A percentile compares a stretch with the other conserved stretches of the same genome.
Evolutionary conservation across 2,329 filamentous ascomycete genomes (phyloP).

Genomic region (Pseudopyricularia javanii): DNA sequence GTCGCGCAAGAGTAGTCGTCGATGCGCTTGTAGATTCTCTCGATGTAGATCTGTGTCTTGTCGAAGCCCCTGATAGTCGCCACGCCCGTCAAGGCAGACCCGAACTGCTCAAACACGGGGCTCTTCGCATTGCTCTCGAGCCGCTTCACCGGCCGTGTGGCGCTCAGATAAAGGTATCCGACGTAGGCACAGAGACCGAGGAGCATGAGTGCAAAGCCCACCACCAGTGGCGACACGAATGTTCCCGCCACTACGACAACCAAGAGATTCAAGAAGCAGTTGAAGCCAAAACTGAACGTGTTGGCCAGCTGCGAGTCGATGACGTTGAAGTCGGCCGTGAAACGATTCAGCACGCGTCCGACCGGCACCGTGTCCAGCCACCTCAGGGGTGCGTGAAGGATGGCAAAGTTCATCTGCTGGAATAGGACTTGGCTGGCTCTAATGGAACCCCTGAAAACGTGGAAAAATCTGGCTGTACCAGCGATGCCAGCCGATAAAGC

Average conservation of each 20-base stretch:
- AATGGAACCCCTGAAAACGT: constrained; percentile 53
- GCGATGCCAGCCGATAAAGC: constrained; percentile 44
- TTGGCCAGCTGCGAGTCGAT: constrained; percentile 57
- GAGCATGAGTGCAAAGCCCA: constrained; percentile 47
- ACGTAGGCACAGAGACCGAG: constrained; percentile 45
- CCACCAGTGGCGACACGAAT: constrained; percentile 55
- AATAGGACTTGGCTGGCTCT: constrained; percentile 59
- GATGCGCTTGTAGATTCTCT: constrained; percentile 57
- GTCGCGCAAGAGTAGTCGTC: constrained; percentile 56
- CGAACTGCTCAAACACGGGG: constrained; percentile 71
- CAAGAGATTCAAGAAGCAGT: constrained; percentile 47
- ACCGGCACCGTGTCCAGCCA: constrained; percentile 74
- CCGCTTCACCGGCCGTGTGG: constrained; percentile 62
- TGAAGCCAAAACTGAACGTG: constrained; percentile 47
- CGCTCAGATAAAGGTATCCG: constrained; percentile 52
- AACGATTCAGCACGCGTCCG: constrained; percentile 65
- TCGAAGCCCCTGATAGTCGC: constrained; percentile 66
- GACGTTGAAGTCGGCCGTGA: constrained; percentile 65
- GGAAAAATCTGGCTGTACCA: constrained; percentile 50
- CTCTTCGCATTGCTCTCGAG: constrained; percentile 68
- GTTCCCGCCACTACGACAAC: constrained; percentile 56
- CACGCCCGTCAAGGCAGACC: constrained; percentile 58
- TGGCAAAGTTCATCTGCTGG: constrained; percentile 48
- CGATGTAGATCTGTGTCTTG: constrained; percentile 53
- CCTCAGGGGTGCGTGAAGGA: constrained; percentile 61